Conservation (phyloP, 768 basidiomycete species). For the Coprinopsis marcescibilis region DNA sequence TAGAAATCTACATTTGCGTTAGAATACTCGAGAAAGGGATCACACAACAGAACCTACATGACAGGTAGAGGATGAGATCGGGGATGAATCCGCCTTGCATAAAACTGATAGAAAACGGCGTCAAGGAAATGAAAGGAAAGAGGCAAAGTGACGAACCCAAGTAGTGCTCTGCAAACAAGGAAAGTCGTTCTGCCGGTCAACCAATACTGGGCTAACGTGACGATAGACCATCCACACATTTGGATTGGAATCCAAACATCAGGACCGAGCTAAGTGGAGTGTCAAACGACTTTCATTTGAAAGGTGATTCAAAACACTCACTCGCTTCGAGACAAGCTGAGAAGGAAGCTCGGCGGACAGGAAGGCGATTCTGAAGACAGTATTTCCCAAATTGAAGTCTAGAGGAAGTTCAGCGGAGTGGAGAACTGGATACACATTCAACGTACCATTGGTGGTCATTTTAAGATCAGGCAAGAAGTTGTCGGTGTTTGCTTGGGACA, state of each 20-base stretch:
- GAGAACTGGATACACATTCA: not conserved
- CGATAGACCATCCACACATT: slow-evolving; percentile 49
- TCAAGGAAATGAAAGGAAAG: not conserved
- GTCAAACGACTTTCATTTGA: not conserved
- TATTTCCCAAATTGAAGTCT: slow-evolving; percentile 57
- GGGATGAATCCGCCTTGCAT: slow-evolving; percentile 45
- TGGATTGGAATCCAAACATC: slow-evolving; percentile 62
- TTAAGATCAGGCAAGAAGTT: slow-evolving; percentile 51
- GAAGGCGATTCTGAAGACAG: slow-evolving; percentile 45
- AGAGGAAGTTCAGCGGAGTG: not conserved
- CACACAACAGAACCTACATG: slow-evolving; percentile 46
- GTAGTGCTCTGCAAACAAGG: slow-evolving; percentile 40
- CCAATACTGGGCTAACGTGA: slow-evolving; percentile 51
- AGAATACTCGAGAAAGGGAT: not conserved
- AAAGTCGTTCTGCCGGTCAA: slow-evolving; percentile 47
- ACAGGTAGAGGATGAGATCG: slow-evolving; percentile 56
- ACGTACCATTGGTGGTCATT: slow-evolving; percentile 41
- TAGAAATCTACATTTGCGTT: slow-evolving; percentile 41
- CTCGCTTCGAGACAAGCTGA: slow-evolving; percentile 51
- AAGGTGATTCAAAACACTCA: slow-evolving; percentile 28
- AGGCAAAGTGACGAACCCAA: slow-evolving; percentile 27
- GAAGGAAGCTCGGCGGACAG: slow-evolving; percentile 56
- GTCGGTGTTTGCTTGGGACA: slow-evolving; percentile 53
- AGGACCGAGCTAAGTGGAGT: slow-evolving; percentile 40
- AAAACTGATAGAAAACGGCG: slow-evolving; percentile 4